Conservation (phyloP, 306 rosid species). For the Cucumis cinereus region DNA sequence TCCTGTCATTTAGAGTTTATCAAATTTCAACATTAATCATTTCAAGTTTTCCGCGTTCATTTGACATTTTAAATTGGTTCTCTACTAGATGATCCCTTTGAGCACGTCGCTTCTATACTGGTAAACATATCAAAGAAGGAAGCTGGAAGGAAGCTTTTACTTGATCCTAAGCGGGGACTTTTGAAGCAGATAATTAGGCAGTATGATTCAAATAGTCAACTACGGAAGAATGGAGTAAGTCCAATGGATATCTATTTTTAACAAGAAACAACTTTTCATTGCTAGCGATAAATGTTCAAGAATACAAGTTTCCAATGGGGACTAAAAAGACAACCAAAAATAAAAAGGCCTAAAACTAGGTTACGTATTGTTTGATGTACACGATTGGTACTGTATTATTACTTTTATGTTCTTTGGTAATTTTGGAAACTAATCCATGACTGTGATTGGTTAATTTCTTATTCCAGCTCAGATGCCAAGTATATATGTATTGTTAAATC, state of each 20-base stretch:
- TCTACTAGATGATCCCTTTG: conserved; percentile 77
- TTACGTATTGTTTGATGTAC: background rate
- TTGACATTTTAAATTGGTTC: background rate
- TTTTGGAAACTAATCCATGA: background rate
- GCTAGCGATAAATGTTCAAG: background rate
- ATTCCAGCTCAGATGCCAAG: background rate
- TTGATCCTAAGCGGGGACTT: conserved; percentile 77
- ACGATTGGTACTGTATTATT: background rate
- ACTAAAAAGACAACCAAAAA: background rate
- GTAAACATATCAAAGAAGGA: conserved; percentile 76
- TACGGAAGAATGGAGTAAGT: conserved; percentile 94
- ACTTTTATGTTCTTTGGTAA: background rate
- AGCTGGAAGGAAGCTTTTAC: conserved; percentile 76
- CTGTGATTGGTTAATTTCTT: background rate
- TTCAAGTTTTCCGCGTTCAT: conserved; percentile 3
- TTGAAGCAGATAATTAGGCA: conserved; percentile 80
- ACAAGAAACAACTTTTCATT: background rate
- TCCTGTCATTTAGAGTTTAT: background rate
- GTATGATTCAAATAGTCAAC: conserved; percentile 60
- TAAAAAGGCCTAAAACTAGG: background rate
- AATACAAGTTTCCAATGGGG: background rate
- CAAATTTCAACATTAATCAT: background rate
- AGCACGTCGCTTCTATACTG: conserved; percentile 83
- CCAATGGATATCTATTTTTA: background rate
- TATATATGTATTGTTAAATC: background rate